Base-by-base conservation (phyloP, 768 basidiomycete species). In the Royoungia palumana region DNA sequence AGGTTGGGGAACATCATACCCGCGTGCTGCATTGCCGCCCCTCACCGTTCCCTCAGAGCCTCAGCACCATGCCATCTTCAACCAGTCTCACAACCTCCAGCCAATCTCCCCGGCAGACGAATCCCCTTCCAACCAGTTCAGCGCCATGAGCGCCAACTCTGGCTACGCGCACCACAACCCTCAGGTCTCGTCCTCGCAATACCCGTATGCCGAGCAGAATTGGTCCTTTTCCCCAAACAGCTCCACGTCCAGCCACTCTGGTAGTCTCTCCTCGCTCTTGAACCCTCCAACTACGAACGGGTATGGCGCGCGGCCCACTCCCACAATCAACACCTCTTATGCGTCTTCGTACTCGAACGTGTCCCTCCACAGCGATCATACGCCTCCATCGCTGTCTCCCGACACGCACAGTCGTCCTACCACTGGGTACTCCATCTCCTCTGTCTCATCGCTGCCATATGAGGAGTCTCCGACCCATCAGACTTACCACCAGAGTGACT, bases 401-500 rank as follows among this genome's bases (percentile, higher is more conserved):
- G 89, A 92, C 65, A 66, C 64, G 0, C 64, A 65, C 44, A 88
- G 87, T 67, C 82, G 89, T 43, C 89, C 89, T 1, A 85, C 84
- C 2, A 90, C 89, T 0, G 87, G 89, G 16, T 92, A 92, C 66
- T 90, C 89, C 34, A 87, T 89, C 47, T 84, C 87, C 2, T 89
- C 87, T 12, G 87, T 89, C 55, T 86, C 85, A 1, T 89, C 86
- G 17, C 63, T 88, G 55, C 77, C 83, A 0, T 87, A 89, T 66
- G 83, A 84, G 45, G 83, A 87, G 36, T 74, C 68, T 24, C 65
- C 66, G 7, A 70, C 63, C 9, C 66, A 70, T 25, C 49, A 49
- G 2, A 51, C 56, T 25, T 70, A 79, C 47, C 77, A 79, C 48
- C 69, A 68, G 12, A 49, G 56, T 12, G 81, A 89, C 60, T 85